Conservation (phyloP, 257 asterid species). For the Salvia miltiorrhiza region DNA sequence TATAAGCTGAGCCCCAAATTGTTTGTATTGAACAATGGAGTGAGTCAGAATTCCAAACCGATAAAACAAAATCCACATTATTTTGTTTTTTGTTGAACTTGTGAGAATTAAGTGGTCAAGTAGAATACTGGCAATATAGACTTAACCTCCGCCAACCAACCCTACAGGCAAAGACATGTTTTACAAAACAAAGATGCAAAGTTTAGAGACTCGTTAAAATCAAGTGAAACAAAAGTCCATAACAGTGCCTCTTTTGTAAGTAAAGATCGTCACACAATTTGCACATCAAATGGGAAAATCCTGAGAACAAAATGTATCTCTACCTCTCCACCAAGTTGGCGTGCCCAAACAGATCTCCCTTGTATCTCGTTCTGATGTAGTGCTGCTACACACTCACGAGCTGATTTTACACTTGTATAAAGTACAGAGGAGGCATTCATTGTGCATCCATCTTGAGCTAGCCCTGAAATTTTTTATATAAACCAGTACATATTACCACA, state of each 20-base stretch:
- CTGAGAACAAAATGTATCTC: not conserved
- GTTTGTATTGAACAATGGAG: not conserved
- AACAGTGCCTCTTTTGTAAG: not conserved
- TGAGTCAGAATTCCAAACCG: not conserved
- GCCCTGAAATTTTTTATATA: conserved; percentile 40
- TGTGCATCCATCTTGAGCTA: conserved; percentile 88
- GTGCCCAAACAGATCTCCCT: conserved; percentile 87
- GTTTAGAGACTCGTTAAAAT: not conserved
- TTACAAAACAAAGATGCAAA: not conserved
- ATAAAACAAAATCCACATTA: not conserved
- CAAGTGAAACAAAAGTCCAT: not conserved
- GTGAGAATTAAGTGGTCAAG: not conserved
- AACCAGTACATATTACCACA: conserved; percentile 11
- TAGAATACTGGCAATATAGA: not conserved
- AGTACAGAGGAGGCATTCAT: conserved; percentile 71
- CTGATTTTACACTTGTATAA: conserved; percentile 84
- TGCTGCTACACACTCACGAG: conserved; percentile 78
- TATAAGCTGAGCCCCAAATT: not conserved
- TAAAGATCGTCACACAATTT: not conserved
- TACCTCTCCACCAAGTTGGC: conserved; percentile 99
- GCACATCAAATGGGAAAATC: conserved; percentile 6
- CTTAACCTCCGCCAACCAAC: not conserved
- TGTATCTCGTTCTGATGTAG: conserved; percentile 77
- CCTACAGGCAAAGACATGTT: not conserved
- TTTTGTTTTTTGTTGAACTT: not conserved